Conservation (phyloP, 208 protist species). For the Tritrichomonas foetus region DNA sequence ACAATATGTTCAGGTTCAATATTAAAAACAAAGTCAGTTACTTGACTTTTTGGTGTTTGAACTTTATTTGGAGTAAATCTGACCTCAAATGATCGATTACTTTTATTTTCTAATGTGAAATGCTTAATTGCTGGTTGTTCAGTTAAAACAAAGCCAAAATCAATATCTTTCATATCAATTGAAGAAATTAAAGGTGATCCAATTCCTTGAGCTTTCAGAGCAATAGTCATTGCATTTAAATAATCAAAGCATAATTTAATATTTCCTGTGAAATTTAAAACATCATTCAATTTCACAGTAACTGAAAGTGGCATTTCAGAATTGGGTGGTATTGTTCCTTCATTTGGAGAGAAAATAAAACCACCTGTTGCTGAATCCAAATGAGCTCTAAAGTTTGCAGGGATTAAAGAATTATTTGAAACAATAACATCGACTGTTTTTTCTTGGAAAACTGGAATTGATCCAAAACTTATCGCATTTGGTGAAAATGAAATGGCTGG, state of each 20-base stretch:
- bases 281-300: not conserved
- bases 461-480: not conserved
- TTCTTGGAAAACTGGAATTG: not conserved
- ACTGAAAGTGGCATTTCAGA: not conserved
- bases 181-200: not conserved
- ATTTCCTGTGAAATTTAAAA: not conserved
- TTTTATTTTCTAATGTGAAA: not conserved
- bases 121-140: not conserved
- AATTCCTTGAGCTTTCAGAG: not conserved
- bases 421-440: not conserved
- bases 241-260: not conserved
- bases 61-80: not conserved
- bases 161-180: not conserved
- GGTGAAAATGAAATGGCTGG: not conserved
- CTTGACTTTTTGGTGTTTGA: no score
- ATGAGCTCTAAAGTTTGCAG: not conserved
- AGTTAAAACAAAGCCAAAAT: conserved; percentile 26
- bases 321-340: not conserved
- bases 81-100: not conserved
- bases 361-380: not conserved
- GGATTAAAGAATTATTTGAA: conserved; percentile 7
- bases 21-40: not conserved
- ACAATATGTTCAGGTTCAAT: not conserved
- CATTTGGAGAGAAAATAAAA: not conserved
- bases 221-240: not conserved